Conservation (phyloP, 2,329 filamentous ascomycete genomes). For the Akanthomyces dipterigenus region DNA sequence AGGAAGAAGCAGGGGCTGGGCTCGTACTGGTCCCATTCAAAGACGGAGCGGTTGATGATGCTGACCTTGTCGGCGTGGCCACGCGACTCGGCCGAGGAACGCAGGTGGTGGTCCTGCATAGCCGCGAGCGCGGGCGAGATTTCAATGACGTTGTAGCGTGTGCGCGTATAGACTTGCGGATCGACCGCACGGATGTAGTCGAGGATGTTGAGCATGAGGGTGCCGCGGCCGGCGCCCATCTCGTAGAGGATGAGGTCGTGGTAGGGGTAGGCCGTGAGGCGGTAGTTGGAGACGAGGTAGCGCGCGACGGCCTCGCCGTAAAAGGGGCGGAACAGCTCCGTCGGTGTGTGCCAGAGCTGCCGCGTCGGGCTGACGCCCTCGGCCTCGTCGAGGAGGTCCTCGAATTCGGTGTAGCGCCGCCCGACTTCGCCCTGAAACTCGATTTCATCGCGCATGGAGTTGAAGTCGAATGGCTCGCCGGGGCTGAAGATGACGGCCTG, state of each 20-base stretch:
- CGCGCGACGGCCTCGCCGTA: conserved; percentile 97
- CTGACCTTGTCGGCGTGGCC: conserved; percentile 83
- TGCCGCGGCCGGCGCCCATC: conserved; percentile 95
- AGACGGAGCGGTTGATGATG: conserved; percentile 91
- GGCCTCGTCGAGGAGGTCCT: conserved; percentile 73
- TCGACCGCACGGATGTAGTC: conserved; percentile 90
- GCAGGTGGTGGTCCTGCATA: conserved; percentile 67
- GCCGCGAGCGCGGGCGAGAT: conserved; percentile 77
- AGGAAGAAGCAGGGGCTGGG: conserved; percentile 94
- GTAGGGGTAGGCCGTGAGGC: conserved; percentile 87
- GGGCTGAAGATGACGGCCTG: conserved; percentile 94
- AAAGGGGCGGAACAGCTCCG: conserved; percentile 91
- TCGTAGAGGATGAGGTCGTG: conserved; percentile 97
- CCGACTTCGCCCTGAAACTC: conserved; percentile 75
- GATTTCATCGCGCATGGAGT: conserved; percentile 70
- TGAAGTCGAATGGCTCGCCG: conserved; percentile 87
- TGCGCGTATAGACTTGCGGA: conserved; percentile 87
- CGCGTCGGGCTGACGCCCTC: conserved; percentile 62
- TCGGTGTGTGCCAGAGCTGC: conserved; percentile 97
- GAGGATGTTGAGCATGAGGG: conserved; percentile 95
- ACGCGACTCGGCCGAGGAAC: conserved; percentile 56
- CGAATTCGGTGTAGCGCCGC: conserved; percentile 79
- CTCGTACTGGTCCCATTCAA: conserved; percentile 87
- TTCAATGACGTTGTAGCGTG: conserved; percentile 92
- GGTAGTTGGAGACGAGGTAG: conserved; percentile 93